Conservation (phyloP, 495 filamentous ascomycete genomes). For the Aspergillus hancockii region DNA sequence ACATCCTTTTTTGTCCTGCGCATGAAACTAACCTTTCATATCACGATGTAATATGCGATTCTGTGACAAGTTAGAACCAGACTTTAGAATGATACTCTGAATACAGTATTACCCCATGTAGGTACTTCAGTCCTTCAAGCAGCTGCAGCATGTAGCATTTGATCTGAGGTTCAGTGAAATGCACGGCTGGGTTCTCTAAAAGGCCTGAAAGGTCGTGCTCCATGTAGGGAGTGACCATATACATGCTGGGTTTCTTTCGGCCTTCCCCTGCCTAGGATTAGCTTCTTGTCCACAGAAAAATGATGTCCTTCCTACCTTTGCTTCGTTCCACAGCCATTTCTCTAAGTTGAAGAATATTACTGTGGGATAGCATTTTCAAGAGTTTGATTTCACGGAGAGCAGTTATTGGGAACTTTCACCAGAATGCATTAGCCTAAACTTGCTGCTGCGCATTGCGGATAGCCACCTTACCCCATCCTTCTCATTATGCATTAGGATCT, state of each 20-base stretch:
- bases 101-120: constrained; percentile 66
- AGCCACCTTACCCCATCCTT: constrained; percentile 73
- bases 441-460: background rate
- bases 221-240: constrained; percentile 99
- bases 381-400: constrained; percentile 98
- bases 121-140: constrained; percentile 82
- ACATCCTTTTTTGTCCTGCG: background rate
- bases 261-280: constrained; percentile 58
- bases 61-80: constrained; percentile 29
- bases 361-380: constrained; percentile 87
- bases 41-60: constrained; percentile 91
- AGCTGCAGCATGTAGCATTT: constrained; percentile 98
- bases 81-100: background rate
- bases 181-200: constrained; percentile 88
- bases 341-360: constrained; percentile 81
- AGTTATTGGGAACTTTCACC: constrained; percentile 84
- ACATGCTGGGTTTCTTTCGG: constrained; percentile 83
- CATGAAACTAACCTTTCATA: constrained; percentile 69
- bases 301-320: constrained; percentile 46
- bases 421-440: constrained; percentile 13
- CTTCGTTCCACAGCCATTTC: constrained; percentile 94
- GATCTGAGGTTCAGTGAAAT: constrained; percentile 84
- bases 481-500: constrained; percentile 96
- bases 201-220: constrained; percentile 96
- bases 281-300: background rate